Conservation (phyloP, 2,329 filamentous ascomycete species). For the Aspergillus proliferans region DNA sequence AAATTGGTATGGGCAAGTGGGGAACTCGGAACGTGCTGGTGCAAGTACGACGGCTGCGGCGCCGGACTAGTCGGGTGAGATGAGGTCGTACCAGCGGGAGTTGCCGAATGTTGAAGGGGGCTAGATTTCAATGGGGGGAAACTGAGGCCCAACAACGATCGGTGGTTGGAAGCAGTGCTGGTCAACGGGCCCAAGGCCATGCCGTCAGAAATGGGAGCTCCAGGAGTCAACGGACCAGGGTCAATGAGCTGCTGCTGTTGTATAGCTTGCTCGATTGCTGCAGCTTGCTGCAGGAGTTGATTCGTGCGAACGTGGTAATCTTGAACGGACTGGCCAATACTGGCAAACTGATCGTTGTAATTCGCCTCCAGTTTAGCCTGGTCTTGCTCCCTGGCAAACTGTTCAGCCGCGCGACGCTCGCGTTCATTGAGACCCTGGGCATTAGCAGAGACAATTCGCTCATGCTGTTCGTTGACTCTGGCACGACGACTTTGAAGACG, state of each 20-base stretch:
- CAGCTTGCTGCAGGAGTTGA: constrained; percentile 40
- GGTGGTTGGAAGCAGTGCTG: constrained; percentile 23
- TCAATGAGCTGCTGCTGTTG: constrained; percentile 41
- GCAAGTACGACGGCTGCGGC: constrained; percentile 24
- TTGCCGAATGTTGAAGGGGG: constrained; percentile 29
- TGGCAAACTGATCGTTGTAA: constrained; percentile 38
- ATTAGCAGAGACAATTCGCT: constrained; percentile 54
- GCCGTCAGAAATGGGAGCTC: constrained; percentile 39
- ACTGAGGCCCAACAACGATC: constrained; percentile 30
- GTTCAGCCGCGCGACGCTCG: constrained; percentile 44
- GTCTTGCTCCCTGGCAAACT: constrained; percentile 41
- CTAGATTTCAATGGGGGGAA: constrained; percentile 31
- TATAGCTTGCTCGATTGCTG: constrained; percentile 38
- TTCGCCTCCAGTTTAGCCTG: constrained; percentile 38
- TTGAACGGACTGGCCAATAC: constrained; percentile 37
- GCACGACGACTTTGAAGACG: constrained; percentile 52
- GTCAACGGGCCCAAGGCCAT: constrained; percentile 19
- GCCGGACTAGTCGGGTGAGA: constrained; percentile 31
- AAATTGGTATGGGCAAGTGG: constrained; percentile 26
- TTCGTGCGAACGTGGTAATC: constrained; percentile 39
- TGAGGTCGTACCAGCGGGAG: constrained; percentile 24
- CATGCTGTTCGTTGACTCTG: constrained; percentile 57
- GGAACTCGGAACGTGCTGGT: constrained; percentile 25
- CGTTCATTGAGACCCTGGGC: constrained; percentile 52
- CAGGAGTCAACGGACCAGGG: constrained; percentile 50